A percentile compares a stretch with the other conserved stretches of the same genome.
Conservation (phyloP, 2,329 filamentous ascomycete genomes). For the Sclerotinia trifoliorum region DNA sequence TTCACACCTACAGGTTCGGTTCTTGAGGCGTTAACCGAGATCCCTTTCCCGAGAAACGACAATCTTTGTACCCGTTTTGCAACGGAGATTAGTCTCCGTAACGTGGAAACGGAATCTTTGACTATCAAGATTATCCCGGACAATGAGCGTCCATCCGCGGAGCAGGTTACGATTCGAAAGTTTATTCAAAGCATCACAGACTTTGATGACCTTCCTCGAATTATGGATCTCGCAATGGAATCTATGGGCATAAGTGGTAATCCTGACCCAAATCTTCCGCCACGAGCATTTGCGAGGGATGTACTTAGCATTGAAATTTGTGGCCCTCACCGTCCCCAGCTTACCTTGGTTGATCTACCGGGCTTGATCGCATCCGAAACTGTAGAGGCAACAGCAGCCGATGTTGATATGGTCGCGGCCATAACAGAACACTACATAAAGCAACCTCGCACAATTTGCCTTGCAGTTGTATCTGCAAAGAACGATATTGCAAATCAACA, state of each 20-base stretch:
- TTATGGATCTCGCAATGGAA: slow-evolving; percentile 36
- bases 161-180: slow-evolving; percentile 47
- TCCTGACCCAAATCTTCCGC: neutral
- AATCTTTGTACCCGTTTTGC: slow-evolving; percentile 60
- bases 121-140: slow-evolving; percentile 57
- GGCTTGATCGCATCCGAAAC: slow-evolving; percentile 38
- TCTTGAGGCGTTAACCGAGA: slow-evolving; percentile 61
- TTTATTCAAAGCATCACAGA: slow-evolving; percentile 33
- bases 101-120: slow-evolving; percentile 45
- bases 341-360: slow-evolving; percentile 41
- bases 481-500: slow-evolving; percentile 46
- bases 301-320: slow-evolving; percentile 36
- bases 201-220: slow-evolving; percentile 34
- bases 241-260: slow-evolving; percentile 32
- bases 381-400: slow-evolving; percentile 32
- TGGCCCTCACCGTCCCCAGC: slow-evolving; percentile 33
- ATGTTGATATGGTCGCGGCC: slow-evolving; percentile 36
- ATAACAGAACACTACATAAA: slow-evolving; percentile 44
- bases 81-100: slow-evolving; percentile 47
- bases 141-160: slow-evolving; percentile 47
- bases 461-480: slow-evolving; percentile 48
- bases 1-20: slow-evolving; percentile 46
- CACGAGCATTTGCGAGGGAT: slow-evolving; percentile 34
- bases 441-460: slow-evolving; percentile 46
- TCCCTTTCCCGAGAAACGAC: slow-evolving; percentile 59